Evolutionary conservation across 495 filamentous ascomycete species (phyloP), one percentile per base, ranked within the genome.

Genomic region (Aspergillus nidulans): DNA sequence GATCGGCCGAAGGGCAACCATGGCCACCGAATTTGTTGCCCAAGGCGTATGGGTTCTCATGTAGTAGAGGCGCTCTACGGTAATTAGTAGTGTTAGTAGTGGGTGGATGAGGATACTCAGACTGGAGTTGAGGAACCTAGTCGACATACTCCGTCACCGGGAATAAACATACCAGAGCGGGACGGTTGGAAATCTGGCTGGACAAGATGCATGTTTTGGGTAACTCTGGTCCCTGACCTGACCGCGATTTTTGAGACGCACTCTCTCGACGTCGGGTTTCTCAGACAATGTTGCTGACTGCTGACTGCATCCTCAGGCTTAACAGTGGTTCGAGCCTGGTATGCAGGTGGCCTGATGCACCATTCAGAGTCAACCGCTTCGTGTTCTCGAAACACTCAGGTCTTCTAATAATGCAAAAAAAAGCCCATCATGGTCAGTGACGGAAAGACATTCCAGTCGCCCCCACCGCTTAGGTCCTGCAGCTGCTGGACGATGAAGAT

Each of bases 161-260:
- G 20, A 44, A 23, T 44, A 45, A 23, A 45, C 13, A 25, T 25
- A 23, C 21, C 23, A 23, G 9, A 20, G 36, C 36, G 36, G 36
- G 36, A 39, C 36, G 8, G 16, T 36, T 39, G 36, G 13, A 39
- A 16, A 39, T 39, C n/a, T 39, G 36, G 36, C 36, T 39, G 21
- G 23, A 32, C 47, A 49, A 12, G n/a, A 39, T 49, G 7, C 47
- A 32, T 49, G 12, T 4, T 15, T 49, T 49, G 42, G 21, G 15
- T 18, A 7, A 49, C 47, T 49, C 47, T 49, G 47, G 47, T 49
- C 47, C 47, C 47, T 49, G 47, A 49, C 36, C n/a, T 39, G 1
- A 39, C 26, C 26, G 4, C 5, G 26, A 34, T 12, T 12, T 2
- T 34, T 12, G 10, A 34, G 9, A 34, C n/a, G 36, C 36, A 39